Evolutionary conservation across 2,329 filamentous ascomycete species (phyloP).

Genomic region (Stagonosporopsis tanaceti): DNA sequence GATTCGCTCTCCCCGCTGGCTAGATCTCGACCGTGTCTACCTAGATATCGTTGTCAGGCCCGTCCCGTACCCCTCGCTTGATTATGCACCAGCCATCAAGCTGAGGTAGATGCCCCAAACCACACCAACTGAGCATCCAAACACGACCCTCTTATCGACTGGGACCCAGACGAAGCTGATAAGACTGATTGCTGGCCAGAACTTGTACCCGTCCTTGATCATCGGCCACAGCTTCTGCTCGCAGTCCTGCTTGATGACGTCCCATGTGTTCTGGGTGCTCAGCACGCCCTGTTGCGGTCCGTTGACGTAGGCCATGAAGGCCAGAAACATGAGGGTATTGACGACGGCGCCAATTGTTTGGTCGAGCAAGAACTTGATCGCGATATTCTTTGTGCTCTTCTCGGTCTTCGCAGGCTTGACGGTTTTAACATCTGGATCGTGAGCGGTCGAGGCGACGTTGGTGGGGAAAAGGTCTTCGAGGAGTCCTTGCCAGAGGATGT

Average conservation of each 20-base stretch:
- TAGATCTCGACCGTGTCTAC: background rate
- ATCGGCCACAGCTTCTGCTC: constrained; percentile 64
- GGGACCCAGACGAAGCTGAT: constrained; percentile 76
- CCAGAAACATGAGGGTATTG: constrained; percentile 72
- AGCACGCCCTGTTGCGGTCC: constrained; percentile 25
- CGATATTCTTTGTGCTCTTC: constrained; percentile 68
- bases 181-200: constrained; percentile 76
- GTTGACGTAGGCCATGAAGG: constrained; percentile 63
- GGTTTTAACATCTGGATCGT: constrained; percentile 35
- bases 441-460: constrained; percentile 46
- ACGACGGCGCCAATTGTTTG: constrained; percentile 70
- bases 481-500: constrained; percentile 85
- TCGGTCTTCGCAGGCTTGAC: constrained; percentile 35
- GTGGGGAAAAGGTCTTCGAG: constrained; percentile 79
- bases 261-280: constrained; percentile 45
- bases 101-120: constrained; percentile 80
- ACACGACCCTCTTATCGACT: constrained; percentile 73
- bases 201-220: constrained; percentile 69
- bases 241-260: constrained; percentile 41
- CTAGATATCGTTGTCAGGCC: constrained; percentile 1
- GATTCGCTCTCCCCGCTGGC: background rate
- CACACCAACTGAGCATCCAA: constrained; percentile 76
- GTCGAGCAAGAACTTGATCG: constrained; percentile 72
- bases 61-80: background rate
- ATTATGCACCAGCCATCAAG: constrained; percentile 56